Percentiles rank a stretch among this genome's conserved stretches.
These are phyloP conservation scores for Vigna trinervia DNA, from an alignment of 306 rosid genomes.

Conservation along the genomic window DNA sequence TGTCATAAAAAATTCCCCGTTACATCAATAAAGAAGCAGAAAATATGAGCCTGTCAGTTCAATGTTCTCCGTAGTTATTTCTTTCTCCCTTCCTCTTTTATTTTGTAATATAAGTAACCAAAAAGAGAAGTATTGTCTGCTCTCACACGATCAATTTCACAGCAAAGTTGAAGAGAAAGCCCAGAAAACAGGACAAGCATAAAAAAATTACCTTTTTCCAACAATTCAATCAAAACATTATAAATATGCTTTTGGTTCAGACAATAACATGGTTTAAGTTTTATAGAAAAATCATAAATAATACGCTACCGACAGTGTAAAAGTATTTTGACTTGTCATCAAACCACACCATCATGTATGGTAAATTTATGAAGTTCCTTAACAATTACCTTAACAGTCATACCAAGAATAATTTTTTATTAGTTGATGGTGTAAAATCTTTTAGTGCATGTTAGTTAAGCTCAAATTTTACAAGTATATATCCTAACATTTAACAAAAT, in stretches of 20 bases:
- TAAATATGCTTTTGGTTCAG: neutral
- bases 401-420: neutral
- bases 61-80: neutral
- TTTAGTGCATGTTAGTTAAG: neutral
- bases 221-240: constrained; percentile 17
- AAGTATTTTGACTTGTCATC: neutral
- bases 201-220: constrained; percentile 24
- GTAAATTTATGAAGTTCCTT: neutral
- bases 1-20: constrained; percentile 25
- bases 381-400: neutral
- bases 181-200: constrained; percentile 4
- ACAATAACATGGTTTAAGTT: neutral
- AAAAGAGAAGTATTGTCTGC: neutral
- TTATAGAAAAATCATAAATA: neutral
- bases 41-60: constrained; percentile 33
- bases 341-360: neutral
- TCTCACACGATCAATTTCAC: constrained; percentile 21
- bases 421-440: neutral
- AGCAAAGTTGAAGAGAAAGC: constrained; percentile 13
- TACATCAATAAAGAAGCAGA: constrained; percentile 30
- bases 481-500: neutral
- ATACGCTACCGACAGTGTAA: neutral
- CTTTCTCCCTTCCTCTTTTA: neutral
- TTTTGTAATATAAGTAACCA: neutral
- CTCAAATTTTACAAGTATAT: neutral